phyloP scores from a whole-genome alignment of 805 yeast genomes.

The Candida maris region DNA sequence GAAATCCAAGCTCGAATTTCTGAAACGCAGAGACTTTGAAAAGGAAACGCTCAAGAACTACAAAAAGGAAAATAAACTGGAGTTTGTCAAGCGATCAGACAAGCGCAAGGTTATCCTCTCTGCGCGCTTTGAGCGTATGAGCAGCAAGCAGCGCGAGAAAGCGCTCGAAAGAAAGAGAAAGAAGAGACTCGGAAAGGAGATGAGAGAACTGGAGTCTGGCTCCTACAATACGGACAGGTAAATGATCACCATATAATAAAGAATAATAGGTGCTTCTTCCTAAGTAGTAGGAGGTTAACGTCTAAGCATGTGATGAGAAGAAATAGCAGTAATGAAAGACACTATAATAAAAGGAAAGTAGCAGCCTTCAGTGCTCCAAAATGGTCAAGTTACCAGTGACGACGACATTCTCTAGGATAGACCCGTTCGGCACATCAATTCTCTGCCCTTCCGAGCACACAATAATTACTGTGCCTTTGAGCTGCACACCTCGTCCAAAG shows the following conservation, averaged over 20 bases:
- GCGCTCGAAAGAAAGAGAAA: conserved; percentile 84
- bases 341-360: conserved; percentile 1
- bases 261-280: neutral
- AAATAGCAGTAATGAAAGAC: conserved; percentile 4
- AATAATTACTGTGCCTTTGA: conserved; percentile 96
- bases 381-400: conserved; percentile 95
- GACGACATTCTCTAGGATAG: conserved; percentile 91
- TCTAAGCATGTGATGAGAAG: neutral
- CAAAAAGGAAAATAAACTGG: conserved; percentile 51
- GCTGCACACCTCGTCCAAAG: conserved; percentile 83
- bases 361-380: conserved; percentile 64
- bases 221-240: conserved; percentile 6
- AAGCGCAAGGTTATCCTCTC: conserved; percentile 70
- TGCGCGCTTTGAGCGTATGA: conserved; percentile 75
- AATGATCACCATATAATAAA: neutral
- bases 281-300: neutral
- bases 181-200: conserved; percentile 79
- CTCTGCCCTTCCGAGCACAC: conserved; percentile 96
- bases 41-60: conserved; percentile 58
- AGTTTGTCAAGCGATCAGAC: conserved; percentile 65
- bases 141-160: conserved; percentile 67
- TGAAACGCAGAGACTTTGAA: conserved; percentile 74
- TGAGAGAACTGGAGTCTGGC: conserved; percentile 41
- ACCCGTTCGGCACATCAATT: conserved; percentile 96
- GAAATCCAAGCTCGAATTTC: conserved; percentile 60